Evolutionary conservation across 1,284 basidiomycete species (phyloP), one percentile per base, ranked within the genome.

Genomic region (Porogramme epimiltina): DNA sequence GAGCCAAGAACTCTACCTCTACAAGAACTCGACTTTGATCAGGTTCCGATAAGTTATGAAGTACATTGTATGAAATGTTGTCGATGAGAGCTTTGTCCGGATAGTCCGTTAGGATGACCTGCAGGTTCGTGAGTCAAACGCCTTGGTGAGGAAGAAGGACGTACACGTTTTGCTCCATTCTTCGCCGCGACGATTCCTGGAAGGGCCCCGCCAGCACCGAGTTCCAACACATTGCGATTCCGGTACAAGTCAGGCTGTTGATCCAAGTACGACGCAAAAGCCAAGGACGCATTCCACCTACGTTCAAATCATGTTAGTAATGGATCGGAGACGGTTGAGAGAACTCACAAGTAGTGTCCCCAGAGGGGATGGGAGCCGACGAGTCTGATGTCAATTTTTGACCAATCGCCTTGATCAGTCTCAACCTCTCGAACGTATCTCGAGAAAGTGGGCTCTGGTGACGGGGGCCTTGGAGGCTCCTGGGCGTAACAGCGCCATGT

Each of bases 81-180:
- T 89, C 77, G 41, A 98, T 70, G n/a, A 98, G 77, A 3, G 76
- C 67, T 2, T 75, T 65, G 62, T 98, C 96, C 0, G 95, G 95
- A 69, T 98, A 98, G 70, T 99, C 96, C 0, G 96, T 97, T 23
- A 95, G 73, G 1, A 96, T 80, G 3, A 88, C 86, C 85, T 90
- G 22, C 4, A 47, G 2, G 10, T n/a, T 10, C 16, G 3, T 28
- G 9, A 13, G 11, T 8, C 11, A 26, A 19, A 22, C 9, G 11
- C 4, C 0, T 34, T 24, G n/a, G 34, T 1, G 15, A 26, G 28
- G 13, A 42, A 18, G 8, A 8, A 16, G 16, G 13, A 65, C 72
- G 15, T 20, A 84, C 87, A 61, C 76, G 78, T 31, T 67, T 64
- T 0, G 91, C 91, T 0, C 86, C 89, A 48, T 86, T 86, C 34